phyloP scores from a whole-genome alignment of 495 filamentous ascomycete genomes.

The Annulohypoxylon stygium region DNA sequence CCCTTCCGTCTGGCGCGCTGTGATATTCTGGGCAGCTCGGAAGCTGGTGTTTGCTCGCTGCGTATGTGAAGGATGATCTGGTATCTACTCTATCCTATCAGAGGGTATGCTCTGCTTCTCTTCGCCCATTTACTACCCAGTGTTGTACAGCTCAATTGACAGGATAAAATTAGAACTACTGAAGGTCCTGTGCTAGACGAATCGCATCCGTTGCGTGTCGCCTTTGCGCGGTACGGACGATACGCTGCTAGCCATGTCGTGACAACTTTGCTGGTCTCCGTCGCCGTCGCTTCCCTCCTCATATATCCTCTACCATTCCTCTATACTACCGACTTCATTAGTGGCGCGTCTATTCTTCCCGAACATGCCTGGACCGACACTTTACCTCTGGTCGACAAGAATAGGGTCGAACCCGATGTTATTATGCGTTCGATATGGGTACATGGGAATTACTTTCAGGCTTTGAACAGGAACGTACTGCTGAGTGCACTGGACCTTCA shows the following conservation, averaged over 20 bases:
- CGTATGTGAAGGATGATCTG: slow-evolving; percentile 63
- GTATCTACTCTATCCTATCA: slow-evolving; percentile 74
- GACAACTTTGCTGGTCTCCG: slow-evolving; percentile 72
- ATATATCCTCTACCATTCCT: slow-evolving; percentile 77
- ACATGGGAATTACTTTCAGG: slow-evolving; percentile 76
- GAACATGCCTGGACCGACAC: slow-evolving; percentile 84
- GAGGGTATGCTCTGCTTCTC: slow-evolving; percentile 59
- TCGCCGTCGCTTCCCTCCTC: slow-evolving; percentile 70
- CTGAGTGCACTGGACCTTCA: slow-evolving; percentile 73
- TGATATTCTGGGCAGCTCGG: slow-evolving; percentile 40
- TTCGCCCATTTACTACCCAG: not conserved
- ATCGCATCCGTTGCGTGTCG: slow-evolving; percentile 69
- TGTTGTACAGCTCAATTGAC: slow-evolving; percentile 43
- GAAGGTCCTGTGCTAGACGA: slow-evolving; percentile 70
- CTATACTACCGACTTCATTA: slow-evolving; percentile 71
- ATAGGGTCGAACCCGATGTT: slow-evolving; percentile 61
- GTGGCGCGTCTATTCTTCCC: slow-evolving; percentile 71
- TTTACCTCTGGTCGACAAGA: slow-evolving; percentile 63
- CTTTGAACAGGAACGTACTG: slow-evolving; percentile 71
- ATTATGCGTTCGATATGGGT: slow-evolving; percentile 71
- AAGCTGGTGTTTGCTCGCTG: slow-evolving; percentile 32
- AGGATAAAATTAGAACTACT: slow-evolving; percentile 63
- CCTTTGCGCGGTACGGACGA: slow-evolving; percentile 73
- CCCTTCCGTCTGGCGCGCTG: slow-evolving; percentile 31
- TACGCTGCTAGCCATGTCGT: slow-evolving; percentile 75